A percentile compares a stretch with the other conserved stretches of the same genome.
Evolutionary conservation across 768 basidiomycete genomes (phyloP).

Genomic region (Porpolomopsis calyptriformis): DNA sequence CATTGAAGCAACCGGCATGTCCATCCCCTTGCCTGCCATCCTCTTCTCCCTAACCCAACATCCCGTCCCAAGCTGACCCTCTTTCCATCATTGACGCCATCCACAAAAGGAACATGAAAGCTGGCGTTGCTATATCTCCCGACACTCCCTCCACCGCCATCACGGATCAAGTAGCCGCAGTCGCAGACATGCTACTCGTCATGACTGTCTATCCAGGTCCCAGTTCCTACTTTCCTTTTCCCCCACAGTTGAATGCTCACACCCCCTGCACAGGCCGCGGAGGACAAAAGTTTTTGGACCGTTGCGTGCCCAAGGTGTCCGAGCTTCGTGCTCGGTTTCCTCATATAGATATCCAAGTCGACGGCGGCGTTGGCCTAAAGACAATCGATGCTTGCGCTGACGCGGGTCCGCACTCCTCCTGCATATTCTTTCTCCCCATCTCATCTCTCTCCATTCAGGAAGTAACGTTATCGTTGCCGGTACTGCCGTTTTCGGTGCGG

Average conservation of each 20-base stretch:
- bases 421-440: background rate
- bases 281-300: conserved; percentile 91
- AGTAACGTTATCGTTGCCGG: conserved; percentile 98
- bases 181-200: conserved; percentile 90
- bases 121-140: conserved; percentile 94
- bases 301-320: conserved; percentile 86
- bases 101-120: conserved; percentile 78
- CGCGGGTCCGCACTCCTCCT: conserved; percentile 47
- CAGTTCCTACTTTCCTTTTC: background rate
- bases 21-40: background rate
- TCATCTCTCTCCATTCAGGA: conserved; percentile 35
- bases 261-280: conserved; percentile 51
- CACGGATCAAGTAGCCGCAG: conserved; percentile 70
- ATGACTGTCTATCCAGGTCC: conserved; percentile 96
- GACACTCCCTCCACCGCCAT: conserved; percentile 85
- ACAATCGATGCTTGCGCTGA: conserved; percentile 82
- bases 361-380: conserved; percentile 91
- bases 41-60: background rate
- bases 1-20: conserved; percentile 80
- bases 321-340: conserved; percentile 88
- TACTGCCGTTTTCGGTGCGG: conserved; percentile 83
- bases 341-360: conserved; percentile 93
- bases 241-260: background rate
- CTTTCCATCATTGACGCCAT: conserved; percentile 71
- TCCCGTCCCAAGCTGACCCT: conserved; percentile 43